Evolutionary conservation across 2,329 filamentous ascomycete species (phyloP).

Genomic region (Penicillium sp.): DNA sequence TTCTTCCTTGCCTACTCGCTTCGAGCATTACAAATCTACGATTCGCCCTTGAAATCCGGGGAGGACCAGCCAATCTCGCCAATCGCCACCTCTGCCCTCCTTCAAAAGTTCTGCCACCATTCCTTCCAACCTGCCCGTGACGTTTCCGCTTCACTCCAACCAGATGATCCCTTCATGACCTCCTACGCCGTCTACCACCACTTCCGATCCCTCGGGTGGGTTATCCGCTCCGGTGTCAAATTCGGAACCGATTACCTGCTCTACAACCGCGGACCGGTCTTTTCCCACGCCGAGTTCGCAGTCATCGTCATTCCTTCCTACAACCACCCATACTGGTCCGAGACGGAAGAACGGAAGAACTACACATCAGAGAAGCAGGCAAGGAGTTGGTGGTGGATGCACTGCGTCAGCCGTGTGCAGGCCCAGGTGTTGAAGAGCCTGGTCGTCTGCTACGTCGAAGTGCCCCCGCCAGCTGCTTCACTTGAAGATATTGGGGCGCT

Average conservation of each 20-base stretch:
- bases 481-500: slow-evolving; percentile 59
- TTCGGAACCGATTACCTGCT: slow-evolving; percentile 95
- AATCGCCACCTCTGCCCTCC: slow-evolving; percentile 57
- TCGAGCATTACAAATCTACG: slow-evolving; percentile 65
- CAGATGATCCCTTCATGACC: slow-evolving; percentile 81
- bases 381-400: slow-evolving; percentile 58
- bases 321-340: slow-evolving; percentile 67
- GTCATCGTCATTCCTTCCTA: slow-evolving; percentile 82
- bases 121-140: slow-evolving; percentile 65
- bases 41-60: slow-evolving; percentile 18
- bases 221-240: slow-evolving; percentile 86
- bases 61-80: slow-evolving; percentile 28
- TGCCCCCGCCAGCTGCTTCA: slow-evolving; percentile 63
- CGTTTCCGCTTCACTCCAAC: slow-evolving; percentile 49
- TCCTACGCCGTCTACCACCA: slow-evolving; percentile 93
- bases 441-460: slow-evolving; percentile 85
- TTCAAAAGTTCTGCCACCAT: slow-evolving; percentile 65
- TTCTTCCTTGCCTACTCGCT: slow-evolving; percentile 85
- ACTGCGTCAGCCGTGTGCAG: slow-evolving; percentile 85
- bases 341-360: slow-evolving; percentile 48
- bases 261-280: slow-evolving; percentile 88
- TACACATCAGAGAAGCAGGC: slow-evolving; percentile 49
- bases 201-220: slow-evolving; percentile 93
- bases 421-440: slow-evolving; percentile 87
- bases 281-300: slow-evolving; percentile 92